A percentile compares a stretch with the other conserved stretches of the same genome.
phyloP scores from a whole-genome alignment of 106 monocot species.

The Apostasia ramifera region DNA sequence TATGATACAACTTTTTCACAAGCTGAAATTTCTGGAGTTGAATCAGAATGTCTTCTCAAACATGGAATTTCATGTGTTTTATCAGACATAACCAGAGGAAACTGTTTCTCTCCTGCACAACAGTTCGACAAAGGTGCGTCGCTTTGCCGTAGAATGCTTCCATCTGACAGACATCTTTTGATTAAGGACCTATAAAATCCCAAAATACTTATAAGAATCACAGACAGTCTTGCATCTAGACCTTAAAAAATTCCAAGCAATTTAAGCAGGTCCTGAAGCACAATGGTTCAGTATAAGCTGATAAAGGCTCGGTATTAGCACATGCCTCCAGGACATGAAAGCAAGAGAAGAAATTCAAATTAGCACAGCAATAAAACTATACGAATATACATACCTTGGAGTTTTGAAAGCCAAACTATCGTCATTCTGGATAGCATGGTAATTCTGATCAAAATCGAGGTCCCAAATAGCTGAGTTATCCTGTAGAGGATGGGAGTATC shows the following conservation, averaged over 20 bases:
- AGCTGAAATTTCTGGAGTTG: slow-evolving; percentile 47
- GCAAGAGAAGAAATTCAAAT: too few species aligned
- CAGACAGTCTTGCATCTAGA: background rate
- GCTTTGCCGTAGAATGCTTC: slow-evolving; percentile 44
- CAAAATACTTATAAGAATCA: slow-evolving; percentile 10
- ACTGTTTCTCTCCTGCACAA: slow-evolving; percentile 18
- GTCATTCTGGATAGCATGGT: slow-evolving; percentile 36
- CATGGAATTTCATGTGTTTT: slow-evolving; percentile 11
- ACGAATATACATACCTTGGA: slow-evolving; percentile 35
- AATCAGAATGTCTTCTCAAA: slow-evolving; percentile 26
- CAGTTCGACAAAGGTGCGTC: slow-evolving; percentile 15
- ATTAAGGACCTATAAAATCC: slow-evolving; percentile 58
- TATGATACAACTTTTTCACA: slow-evolving; percentile 32
- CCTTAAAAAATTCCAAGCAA: too few species aligned
- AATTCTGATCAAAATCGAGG: slow-evolving; percentile 62
- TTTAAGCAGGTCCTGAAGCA: too few species aligned
- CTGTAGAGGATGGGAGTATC: slow-evolving; percentile 79
- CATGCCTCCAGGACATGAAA: too few species aligned
- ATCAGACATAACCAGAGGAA: slow-evolving; percentile 22
- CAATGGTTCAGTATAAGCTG: too few species aligned
- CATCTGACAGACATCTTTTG: slow-evolving; percentile 81
- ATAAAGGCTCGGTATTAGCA: too few species aligned
- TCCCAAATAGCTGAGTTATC: slow-evolving; percentile 78
- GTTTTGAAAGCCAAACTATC: slow-evolving; percentile 31
- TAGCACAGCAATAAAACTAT: background rate